A percentile compares a stretch with the other conserved stretches of the same genome.
Conservation (phyloP, 2,329 filamentous ascomycete genomes). For the Pseudofabraea citricarpa region DNA sequence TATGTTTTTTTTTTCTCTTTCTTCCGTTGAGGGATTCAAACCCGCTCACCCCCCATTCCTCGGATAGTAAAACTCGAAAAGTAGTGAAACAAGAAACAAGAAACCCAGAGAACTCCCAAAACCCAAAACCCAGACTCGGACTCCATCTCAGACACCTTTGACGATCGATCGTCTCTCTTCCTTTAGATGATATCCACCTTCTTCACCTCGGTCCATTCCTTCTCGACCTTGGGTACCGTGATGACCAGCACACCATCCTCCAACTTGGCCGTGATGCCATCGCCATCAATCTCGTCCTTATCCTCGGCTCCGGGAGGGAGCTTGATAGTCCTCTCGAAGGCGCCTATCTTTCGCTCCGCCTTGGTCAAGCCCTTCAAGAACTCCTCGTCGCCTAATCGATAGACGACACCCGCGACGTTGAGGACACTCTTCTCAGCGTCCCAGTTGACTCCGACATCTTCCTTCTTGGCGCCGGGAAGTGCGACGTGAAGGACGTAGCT, state of each 20-base stretch:
- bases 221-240: conserved; percentile 70
- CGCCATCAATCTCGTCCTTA: conserved; percentile 59
- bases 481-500: conserved; percentile 67
- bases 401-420: conserved; percentile 65
- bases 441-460: conserved; percentile 74
- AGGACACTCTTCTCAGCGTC: conserved; percentile 63
- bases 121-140: background rate
- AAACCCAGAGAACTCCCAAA: background rate
- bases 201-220: conserved; percentile 59
- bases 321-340: conserved; percentile 67
- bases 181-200: conserved; percentile 49
- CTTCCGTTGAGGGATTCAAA: background rate
- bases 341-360: conserved; percentile 66
- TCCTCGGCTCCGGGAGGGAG: conserved; percentile 48
- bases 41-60: background rate
- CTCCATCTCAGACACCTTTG: background rate
- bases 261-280: conserved; percentile 68
- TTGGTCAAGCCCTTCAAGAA: conserved; percentile 57
- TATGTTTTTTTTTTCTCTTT: conserved; percentile 6
- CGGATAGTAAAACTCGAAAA: too few relatives aligned
- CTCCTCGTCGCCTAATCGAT: conserved; percentile 66
- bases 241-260: conserved; percentile 73
- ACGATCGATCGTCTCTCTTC: background rate
- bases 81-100: too few relatives aligned
- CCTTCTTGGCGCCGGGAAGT: conserved; percentile 73